Evolutionary conservation across 2,329 filamentous ascomycete species (phyloP), one percentile per base, ranked within the genome.

Genomic region (Ploettnerulaceae sp.): DNA sequence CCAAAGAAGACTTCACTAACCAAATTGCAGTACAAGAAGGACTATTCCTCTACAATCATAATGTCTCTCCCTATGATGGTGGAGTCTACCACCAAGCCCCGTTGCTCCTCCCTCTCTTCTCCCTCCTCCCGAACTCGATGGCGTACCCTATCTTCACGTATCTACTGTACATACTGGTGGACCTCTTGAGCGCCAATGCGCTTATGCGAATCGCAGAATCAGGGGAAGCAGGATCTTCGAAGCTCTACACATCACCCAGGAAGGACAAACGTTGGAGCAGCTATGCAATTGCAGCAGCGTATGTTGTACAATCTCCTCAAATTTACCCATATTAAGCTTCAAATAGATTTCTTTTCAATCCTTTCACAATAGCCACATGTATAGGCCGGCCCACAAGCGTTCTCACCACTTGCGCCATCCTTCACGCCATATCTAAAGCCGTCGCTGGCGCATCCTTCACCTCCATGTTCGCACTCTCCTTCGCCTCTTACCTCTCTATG

Each of bases 61-160:
- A 95, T 71, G 87, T 97, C 47, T 96, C 89, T 50, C 93, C 93
- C 1, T 98, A 97, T 70, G 89, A 98, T 66, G 93, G 93, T 55
- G 93, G 93, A 60, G 88, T 83, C 63, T 83, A 77, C 66, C 76
- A 81, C 68, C 76, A 95, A 74, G 89, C 90, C 32, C 93, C 93
- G 37, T 75, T 98, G 47, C 78, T 98, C 31, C 80, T 98, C 49
- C 89, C 91, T 35, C 76, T 97, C 56, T 96, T 97, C 73, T 87
- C 89, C 26, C 76, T 96, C 34, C 77, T 98, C 34, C 91, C 93
- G 7, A 78, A 83, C 63, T 75, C 81, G 38, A 70, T 75, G 52
- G 65, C 69, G 42, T 80, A 80, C 61, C 84, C 88, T 18, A 73
- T 90, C 57, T 81, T 86, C 54, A 91, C 87, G 8, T 80, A 87